Conservation (phyloP, 257 asterid genomes). For the Primulina huaijiensis region DNA sequence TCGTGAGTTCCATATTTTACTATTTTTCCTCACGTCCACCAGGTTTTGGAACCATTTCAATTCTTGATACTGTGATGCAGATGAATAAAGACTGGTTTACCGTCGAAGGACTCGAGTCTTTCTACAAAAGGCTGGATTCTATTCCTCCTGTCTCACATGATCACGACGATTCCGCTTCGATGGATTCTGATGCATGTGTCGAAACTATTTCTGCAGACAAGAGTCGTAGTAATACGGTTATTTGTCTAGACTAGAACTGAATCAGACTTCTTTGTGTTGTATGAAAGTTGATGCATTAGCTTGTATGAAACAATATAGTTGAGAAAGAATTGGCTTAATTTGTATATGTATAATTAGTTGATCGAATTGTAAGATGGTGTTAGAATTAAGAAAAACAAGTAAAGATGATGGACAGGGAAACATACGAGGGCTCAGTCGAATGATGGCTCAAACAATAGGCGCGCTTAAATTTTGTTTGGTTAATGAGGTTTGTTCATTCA, state of each 20-base stretch:
- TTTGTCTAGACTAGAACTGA: neutral
- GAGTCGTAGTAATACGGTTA: neutral
- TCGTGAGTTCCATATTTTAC: slow-evolving; percentile 40
- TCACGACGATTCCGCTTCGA: slow-evolving; percentile 14
- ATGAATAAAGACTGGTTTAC: slow-evolving; percentile 60
- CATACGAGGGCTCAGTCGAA: too few species aligned
- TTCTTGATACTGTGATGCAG: slow-evolving; percentile 29
- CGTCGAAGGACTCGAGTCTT: slow-evolving; percentile 40
- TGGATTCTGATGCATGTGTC: slow-evolving; percentile 26
- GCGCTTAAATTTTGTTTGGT: too few species aligned
- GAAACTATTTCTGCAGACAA: neutral
- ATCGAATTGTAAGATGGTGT: neutral
- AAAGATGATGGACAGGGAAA: too few species aligned
- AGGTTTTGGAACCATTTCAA: neutral
- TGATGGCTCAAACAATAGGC: too few species aligned
- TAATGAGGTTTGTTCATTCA: too few species aligned
- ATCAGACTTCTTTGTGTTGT: neutral
- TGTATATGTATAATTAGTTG: neutral
- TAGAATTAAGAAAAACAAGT: neutral
- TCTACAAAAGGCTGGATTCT: slow-evolving; percentile 35
- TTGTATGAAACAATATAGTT: neutral
- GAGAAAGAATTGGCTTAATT: neutral
- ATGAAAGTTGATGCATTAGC: neutral
- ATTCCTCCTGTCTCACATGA: slow-evolving; percentile 15
- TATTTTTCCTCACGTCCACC: neutral